A percentile compares a stretch with the other conserved stretches of the same genome.
These are phyloP conservation scores for Suhomyces prunicola DNA, from an alignment of 805 yeast genomes.

Conservation along the genomic window DNA sequence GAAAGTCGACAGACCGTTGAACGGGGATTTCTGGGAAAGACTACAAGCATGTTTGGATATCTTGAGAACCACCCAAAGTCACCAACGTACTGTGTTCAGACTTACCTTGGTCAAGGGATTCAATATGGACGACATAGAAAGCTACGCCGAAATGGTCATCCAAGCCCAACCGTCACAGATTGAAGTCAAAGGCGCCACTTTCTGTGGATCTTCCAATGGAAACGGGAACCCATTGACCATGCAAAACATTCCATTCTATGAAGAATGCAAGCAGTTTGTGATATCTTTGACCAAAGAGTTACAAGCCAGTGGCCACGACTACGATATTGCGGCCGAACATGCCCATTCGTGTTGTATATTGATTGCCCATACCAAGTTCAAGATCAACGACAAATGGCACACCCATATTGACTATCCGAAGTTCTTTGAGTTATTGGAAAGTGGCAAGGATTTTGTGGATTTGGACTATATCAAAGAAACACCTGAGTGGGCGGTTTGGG, in stretches of 20 bases:
- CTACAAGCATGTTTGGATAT: constrained; percentile 77
- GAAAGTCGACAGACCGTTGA: constrained; percentile 83
- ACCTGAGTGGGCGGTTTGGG: constrained; percentile 91
- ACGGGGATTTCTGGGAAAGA: constrained; percentile 91
- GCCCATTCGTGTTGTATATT: constrained; percentile 92
- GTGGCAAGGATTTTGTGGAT: constrained; percentile 67
- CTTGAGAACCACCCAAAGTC: constrained; percentile 64
- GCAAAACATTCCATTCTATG: constrained; percentile 94
- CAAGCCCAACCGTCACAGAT: constrained; percentile 82
- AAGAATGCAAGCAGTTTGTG: constrained; percentile 81
- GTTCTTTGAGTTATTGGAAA: constrained; percentile 66
- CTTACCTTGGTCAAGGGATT: constrained; percentile 90
- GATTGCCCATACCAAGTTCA: constrained; percentile 72
- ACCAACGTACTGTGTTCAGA: constrained; percentile 89
- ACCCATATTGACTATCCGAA: constrained; percentile 83
- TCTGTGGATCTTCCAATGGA: constrained; percentile 83
- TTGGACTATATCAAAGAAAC: constrained; percentile 79
- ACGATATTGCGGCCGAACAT: constrained; percentile 90
- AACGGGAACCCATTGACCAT: constrained; percentile 88
- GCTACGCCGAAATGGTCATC: constrained; percentile 84
- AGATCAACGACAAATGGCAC: constrained; percentile 71
- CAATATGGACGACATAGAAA: constrained; percentile 74
- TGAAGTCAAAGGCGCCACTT: constrained; percentile 93
- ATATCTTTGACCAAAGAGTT: constrained; percentile 58
- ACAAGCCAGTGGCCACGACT: constrained; percentile 61